These are phyloP conservation scores for Tardiomyces depauwii DNA, from an alignment of 1,139 yeast species.

Conservation along the genomic window DNA sequence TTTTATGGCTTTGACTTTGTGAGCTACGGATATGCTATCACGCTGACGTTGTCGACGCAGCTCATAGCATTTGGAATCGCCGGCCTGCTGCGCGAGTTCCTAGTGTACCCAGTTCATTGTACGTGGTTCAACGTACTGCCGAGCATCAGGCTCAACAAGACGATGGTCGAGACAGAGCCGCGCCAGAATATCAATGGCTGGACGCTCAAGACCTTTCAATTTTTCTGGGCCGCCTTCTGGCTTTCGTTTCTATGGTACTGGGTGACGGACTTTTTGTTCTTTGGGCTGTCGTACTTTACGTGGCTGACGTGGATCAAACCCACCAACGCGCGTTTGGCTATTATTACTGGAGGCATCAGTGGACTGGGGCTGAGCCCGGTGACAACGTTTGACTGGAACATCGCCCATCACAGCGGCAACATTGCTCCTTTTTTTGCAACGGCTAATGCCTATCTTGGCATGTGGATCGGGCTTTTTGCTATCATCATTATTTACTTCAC, in stretches of 20 bases:
- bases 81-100: slow-evolving; percentile 32
- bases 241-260: slow-evolving; percentile 41
- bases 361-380: slow-evolving; percentile 44
- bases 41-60: slow-evolving; percentile 44
- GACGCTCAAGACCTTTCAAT: slow-evolving; percentile 34
- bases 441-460: slow-evolving; percentile 31
- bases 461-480: slow-evolving; percentile 29
- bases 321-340: slow-evolving; percentile 39
- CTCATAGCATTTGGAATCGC: slow-evolving; percentile 49
- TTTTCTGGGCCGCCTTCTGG: slow-evolving; percentile 31
- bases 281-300: slow-evolving; percentile 39
- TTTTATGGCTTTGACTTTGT: slow-evolving; percentile 19
- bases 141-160: slow-evolving; percentile 24
- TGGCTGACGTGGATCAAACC: slow-evolving; percentile 58
- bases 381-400: slow-evolving; percentile 41
- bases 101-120: slow-evolving; percentile 28
- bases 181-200: slow-evolving; percentile 29
- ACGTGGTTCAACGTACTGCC: slow-evolving; percentile 33
- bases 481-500: slow-evolving; percentile 35
- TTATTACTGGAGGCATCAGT: slow-evolving; percentile 38
- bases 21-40: slow-evolving; percentile 32
- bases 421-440: slow-evolving; percentile 34
- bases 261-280: slow-evolving; percentile 43
- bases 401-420: slow-evolving; percentile 22
- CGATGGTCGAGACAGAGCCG: slow-evolving; percentile 13